Evolutionary conservation across 2,329 filamentous ascomycete genomes (phyloP).

Genomic region (Pseudocercospora fijiensis): DNA sequence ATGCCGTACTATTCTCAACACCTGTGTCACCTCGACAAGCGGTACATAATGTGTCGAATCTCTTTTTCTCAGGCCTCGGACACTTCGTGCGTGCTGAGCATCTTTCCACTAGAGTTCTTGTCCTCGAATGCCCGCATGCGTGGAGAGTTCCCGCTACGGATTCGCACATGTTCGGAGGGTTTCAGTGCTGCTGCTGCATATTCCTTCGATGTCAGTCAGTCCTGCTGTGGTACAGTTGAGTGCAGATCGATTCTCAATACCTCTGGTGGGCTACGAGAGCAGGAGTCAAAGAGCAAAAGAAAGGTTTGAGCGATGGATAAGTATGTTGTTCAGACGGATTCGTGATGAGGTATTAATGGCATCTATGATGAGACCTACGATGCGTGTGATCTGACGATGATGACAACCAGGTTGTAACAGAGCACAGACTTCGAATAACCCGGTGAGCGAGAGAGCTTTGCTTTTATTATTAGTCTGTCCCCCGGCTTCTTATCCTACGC

Average conservation of each 20-base stretch:
- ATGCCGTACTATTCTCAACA: neutral
- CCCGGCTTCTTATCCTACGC: neutral
- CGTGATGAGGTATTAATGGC: too few relatives aligned
- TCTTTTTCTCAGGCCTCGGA: neutral
- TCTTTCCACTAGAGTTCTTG: slow-evolving; percentile 8
- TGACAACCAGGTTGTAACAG: slow-evolving; percentile 4
- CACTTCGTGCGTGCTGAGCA: neutral
- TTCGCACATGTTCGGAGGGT: slow-evolving; percentile 15
- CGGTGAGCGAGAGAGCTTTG: neutral
- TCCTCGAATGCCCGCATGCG: slow-evolving; percentile 18
- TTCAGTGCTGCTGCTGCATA: too few relatives aligned
- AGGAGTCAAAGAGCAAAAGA: too few relatives aligned
- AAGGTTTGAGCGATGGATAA: too few relatives aligned
- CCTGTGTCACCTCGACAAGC: neutral
- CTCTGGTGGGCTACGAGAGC: too few relatives aligned
- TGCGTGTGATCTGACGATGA: neutral
- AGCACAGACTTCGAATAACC: neutral
- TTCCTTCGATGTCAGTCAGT: neutral
- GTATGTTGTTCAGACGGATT: too few relatives aligned
- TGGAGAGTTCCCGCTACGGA: slow-evolving; percentile 10
- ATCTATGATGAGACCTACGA: too few relatives aligned
- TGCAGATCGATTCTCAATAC: too few relatives aligned
- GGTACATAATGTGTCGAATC: neutral
- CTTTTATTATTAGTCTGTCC: neutral
- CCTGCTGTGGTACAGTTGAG: too few relatives aligned